Conservation (phyloP, 352 stramenopile species). For the Globisporangium polare region DNA sequence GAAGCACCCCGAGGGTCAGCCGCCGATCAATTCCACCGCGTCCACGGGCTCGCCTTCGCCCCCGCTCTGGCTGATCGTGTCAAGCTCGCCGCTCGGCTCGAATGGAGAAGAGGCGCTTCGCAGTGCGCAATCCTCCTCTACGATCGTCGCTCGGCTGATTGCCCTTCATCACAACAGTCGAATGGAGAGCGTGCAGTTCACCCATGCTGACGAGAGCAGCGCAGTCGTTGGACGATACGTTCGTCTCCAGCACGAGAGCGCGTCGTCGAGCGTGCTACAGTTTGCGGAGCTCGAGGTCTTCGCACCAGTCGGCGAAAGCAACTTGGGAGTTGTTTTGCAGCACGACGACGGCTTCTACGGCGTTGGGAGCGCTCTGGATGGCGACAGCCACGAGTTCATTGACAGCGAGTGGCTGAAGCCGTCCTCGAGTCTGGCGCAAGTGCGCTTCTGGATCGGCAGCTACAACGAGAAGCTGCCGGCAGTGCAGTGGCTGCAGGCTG, state of each 20-base stretch:
- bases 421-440: constrained; percentile 18
- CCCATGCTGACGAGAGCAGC: background rate
- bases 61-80: constrained; percentile 58
- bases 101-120: background rate
- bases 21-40: constrained; percentile 32
- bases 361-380: constrained; percentile 27
- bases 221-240: constrained; percentile 41
- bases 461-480: constrained; percentile 48
- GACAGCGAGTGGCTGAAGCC: constrained; percentile 68
- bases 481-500: constrained; percentile 40
- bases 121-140: background rate
- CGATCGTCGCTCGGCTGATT: constrained; percentile 6
- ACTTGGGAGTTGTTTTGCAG: background rate
- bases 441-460: constrained; percentile 70
- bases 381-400: constrained; percentile 42
- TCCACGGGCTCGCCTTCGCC: constrained; percentile 27
- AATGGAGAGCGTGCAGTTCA: constrained; percentile 19
- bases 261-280: constrained; percentile 32
- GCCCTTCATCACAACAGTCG: constrained; percentile 16
- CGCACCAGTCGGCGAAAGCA: background rate
- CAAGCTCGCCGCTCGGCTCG: constrained; percentile 30
- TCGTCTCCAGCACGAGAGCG: constrained; percentile 49
- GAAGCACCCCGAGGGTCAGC: constrained; percentile 33
- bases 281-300: constrained; percentile 73
- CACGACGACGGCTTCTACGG: constrained; percentile 64